These are phyloP conservation scores for Fraxinus sp. DNA, from an alignment of 305 asterid genomes.

Conservation along the genomic window DNA sequence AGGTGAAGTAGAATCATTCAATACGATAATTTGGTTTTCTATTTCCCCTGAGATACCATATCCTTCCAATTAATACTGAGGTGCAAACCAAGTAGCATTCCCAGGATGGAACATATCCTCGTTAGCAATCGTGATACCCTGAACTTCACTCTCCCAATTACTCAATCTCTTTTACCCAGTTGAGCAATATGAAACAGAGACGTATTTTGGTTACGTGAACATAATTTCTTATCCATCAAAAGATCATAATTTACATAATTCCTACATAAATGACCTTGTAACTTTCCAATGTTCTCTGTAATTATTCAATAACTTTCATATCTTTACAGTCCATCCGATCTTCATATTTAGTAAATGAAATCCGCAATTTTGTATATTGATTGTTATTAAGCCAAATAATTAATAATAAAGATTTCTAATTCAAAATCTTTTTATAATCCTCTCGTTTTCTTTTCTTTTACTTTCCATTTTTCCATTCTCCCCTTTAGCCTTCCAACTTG, in stretches of 20 bases:
- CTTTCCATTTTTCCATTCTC: neutral
- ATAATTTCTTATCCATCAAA: conserved; percentile 3
- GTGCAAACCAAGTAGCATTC: conserved; percentile 48
- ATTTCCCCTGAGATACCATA: conserved; percentile 60
- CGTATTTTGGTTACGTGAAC: no score
- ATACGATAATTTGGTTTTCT: conserved; percentile 28
- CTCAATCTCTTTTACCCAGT: conserved; percentile 26
- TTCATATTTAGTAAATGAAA: neutral
- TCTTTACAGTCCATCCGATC: neutral
- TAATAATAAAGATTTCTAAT: neutral
- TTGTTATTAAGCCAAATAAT: neutral
- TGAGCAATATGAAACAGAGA: conserved; percentile 22
- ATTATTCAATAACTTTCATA: neutral
- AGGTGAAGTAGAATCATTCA: conserved; percentile 46
- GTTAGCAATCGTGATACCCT: conserved; percentile 50
- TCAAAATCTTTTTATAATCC: neutral
- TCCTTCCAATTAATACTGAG: conserved; percentile 63
- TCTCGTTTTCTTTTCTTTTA: neutral
- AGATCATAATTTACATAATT: neutral
- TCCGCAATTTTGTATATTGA: neutral
- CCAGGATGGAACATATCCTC: conserved; percentile 57
- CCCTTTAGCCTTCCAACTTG: conserved; percentile 31
- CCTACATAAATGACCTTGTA: neutral
- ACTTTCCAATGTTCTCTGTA: neutral
- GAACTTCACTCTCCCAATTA: conserved; percentile 20